phyloP scores from a whole-genome alignment of 352 stramenopile genomes.

The Phytopythium montanum region DNA sequence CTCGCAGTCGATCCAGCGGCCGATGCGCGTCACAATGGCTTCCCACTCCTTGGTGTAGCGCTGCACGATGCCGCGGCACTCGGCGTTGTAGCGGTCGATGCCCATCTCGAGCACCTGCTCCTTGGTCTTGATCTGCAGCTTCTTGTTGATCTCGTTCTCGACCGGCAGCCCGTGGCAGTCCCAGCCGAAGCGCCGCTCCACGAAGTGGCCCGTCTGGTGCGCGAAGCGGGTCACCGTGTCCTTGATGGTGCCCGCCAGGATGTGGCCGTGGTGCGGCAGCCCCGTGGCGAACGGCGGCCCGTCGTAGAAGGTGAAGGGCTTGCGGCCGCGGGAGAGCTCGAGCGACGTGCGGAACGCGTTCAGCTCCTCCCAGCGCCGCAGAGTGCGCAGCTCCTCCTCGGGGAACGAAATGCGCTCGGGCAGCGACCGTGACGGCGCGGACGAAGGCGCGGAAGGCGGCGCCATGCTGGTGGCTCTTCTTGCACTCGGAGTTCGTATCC shows the following conservation, averaged over 20 bases:
- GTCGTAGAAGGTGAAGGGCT: conserved; percentile 99
- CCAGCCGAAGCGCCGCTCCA: conserved; percentile 97
- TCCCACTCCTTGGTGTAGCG: conserved; percentile 99
- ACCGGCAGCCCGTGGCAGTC: conserved; percentile 99
- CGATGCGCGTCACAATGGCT: conserved; percentile 95
- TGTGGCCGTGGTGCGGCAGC: conserved; percentile 98
- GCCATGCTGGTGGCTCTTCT: background rate
- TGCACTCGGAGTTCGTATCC: background rate
- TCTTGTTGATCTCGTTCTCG: conserved; percentile 99
- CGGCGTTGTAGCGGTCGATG: conserved; percentile 98
- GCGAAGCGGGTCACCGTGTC: conserved; percentile 99
- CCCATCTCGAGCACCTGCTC: conserved; percentile 98
- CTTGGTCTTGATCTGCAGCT: conserved; percentile 96
- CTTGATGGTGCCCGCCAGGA: conserved; percentile 99
- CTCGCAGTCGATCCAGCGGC: conserved; percentile 99
- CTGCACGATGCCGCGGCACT: conserved; percentile 97
- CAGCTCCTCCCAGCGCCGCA: conserved; percentile 81
- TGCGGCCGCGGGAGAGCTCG: conserved; percentile 88
- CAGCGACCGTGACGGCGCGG: conserved; percentile 42
- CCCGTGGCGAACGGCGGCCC: conserved; percentile 98
- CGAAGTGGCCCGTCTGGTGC: conserved; percentile 97
- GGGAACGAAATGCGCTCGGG: conserved; percentile 88
- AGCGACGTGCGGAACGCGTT: conserved; percentile 91
- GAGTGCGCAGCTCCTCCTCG: conserved; percentile 74
- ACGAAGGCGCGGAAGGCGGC: background rate